These are phyloP conservation scores for Claviceps digitariae DNA, from an alignment of 2,329 filamentous ascomycete genomes.

Conservation along the genomic window DNA sequence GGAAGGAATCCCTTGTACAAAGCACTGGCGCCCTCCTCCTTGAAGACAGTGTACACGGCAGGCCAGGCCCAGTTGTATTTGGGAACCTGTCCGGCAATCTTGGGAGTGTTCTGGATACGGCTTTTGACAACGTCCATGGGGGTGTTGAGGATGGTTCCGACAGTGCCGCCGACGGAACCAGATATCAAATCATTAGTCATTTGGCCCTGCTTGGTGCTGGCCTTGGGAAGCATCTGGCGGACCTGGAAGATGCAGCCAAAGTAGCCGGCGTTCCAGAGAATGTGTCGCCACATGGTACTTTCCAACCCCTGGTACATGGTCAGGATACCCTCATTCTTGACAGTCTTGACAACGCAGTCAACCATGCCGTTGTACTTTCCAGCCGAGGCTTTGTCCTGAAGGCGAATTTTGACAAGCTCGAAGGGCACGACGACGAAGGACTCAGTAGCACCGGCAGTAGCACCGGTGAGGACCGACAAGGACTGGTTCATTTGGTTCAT, in stretches of 20 bases:
- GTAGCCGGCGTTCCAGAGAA: slow-evolving; percentile 82
- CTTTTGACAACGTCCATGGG: slow-evolving; percentile 97
- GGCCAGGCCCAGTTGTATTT: slow-evolving; percentile 99
- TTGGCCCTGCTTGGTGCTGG: slow-evolving; percentile 67
- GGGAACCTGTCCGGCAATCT: slow-evolving; percentile 62
- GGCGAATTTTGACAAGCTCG: slow-evolving; percentile 94
- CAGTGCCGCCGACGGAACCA: slow-evolving; percentile 74
- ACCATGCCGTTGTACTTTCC: slow-evolving; percentile 75
- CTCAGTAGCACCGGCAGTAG: slow-evolving; percentile 89
- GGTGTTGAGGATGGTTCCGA: slow-evolving; percentile 85
- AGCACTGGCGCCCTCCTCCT: slow-evolving; percentile 82
- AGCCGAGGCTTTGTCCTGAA: slow-evolving; percentile 90
- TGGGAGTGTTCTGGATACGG: slow-evolving; percentile 87
- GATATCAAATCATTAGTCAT: slow-evolving; percentile 80
- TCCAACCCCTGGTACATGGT: slow-evolving; percentile 95
- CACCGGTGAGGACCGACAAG: slow-evolving; percentile 84
- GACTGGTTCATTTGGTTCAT: slow-evolving; percentile 79
- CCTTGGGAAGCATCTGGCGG: slow-evolving; percentile 65
- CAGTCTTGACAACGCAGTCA: slow-evolving; percentile 69
- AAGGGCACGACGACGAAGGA: slow-evolving; percentile 96
- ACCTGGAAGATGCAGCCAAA: slow-evolving; percentile 99
- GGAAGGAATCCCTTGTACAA: slow-evolving; percentile 97
- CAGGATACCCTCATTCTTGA: slow-evolving; percentile 69
- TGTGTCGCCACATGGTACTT: slow-evolving; percentile 91
- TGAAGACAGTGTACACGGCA: slow-evolving; percentile 70